These are phyloP conservation scores for Macrocybe sp. DNA, from an alignment of 1,284 basidiomycete genomes.

Conservation along the genomic window DNA sequence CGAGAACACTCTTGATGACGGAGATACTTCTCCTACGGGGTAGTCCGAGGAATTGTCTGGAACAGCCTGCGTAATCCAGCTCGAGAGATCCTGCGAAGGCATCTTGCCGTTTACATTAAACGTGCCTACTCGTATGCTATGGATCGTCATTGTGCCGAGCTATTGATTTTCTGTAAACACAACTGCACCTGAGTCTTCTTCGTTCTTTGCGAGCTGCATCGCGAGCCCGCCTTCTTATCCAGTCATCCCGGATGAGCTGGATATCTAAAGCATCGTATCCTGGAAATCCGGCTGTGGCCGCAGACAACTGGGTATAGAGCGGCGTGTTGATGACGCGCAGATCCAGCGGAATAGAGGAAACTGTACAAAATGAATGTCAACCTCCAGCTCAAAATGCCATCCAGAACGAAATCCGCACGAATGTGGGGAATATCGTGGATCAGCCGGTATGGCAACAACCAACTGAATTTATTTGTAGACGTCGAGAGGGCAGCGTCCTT, in stretches of 20 bases:
- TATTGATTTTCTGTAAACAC: constrained; percentile 2
- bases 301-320: constrained; percentile 47
- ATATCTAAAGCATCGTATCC: constrained; percentile 58
- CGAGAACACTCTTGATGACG: constrained; percentile 21
- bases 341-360: constrained; percentile 42
- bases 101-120: constrained; percentile 77
- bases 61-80: constrained; percentile 26
- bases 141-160: constrained; percentile 1
- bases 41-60: constrained; percentile 7
- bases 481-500: too few relatives aligned
- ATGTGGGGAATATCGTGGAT: too few relatives aligned
- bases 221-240: constrained; percentile 44
- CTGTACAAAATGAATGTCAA: constrained; percentile 15
- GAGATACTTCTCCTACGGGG: constrained; percentile 16
- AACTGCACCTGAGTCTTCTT: constrained; percentile 24
- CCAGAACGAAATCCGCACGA: background rate
- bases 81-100: constrained; percentile 61
- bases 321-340: constrained; percentile 43
- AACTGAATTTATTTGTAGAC: background rate
- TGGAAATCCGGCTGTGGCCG: constrained; percentile 53
- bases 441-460: background rate
- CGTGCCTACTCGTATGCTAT: constrained; percentile 62
- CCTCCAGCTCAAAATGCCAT: background rate
- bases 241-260: constrained; percentile 53
- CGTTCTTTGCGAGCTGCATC: constrained; percentile 27